Evolutionary conservation across 768 basidiomycete species (phyloP).

Genomic region (Boletus vinaceobasis): DNA sequence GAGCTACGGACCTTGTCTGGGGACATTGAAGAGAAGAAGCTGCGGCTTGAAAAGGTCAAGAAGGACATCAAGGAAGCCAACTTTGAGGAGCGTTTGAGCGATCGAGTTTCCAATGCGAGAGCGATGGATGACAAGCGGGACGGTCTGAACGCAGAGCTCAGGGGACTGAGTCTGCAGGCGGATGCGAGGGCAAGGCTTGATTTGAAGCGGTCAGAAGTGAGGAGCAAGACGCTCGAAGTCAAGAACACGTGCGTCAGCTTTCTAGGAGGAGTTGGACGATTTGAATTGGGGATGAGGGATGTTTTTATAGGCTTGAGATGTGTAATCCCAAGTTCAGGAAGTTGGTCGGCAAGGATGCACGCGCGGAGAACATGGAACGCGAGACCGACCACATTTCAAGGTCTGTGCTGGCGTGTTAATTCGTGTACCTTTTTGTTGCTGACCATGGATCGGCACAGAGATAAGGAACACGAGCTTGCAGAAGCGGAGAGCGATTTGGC

Average conservation of each 20-base stretch:
- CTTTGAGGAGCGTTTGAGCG: conserved; percentile 60
- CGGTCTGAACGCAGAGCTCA: conserved; percentile 64
- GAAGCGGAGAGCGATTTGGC: conserved; percentile 33
- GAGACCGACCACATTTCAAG: conserved; percentile 57
- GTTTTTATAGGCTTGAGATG: conserved; percentile 52
- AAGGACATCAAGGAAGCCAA: conserved; percentile 55
- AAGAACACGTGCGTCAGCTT: conserved; percentile 56
- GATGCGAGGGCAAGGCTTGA: conserved; percentile 78
- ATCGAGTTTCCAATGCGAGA: conserved; percentile 52
- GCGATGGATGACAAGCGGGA: conserved; percentile 69
- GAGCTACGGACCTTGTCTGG: conserved; percentile 51
- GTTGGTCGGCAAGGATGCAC: conserved; percentile 57
- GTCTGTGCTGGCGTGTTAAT: conserved; percentile 41
- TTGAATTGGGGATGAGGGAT: not conserved
- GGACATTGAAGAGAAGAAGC: conserved; percentile 70
- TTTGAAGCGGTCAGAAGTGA: conserved; percentile 66
- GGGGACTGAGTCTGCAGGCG: conserved; percentile 70
- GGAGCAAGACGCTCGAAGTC: conserved; percentile 62
- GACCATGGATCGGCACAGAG: conserved; percentile 38
- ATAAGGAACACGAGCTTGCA: conserved; percentile 60
- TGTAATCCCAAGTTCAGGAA: conserved; percentile 61
- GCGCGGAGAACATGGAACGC: conserved; percentile 66
- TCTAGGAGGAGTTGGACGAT: not conserved
- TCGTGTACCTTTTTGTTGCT: not conserved
- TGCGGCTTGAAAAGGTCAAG: conserved; percentile 57